Percentiles rank a stretch among this genome's conserved stretches.
These are phyloP conservation scores for Bacidia gigantensis DNA, from an alignment of 495 filamentous ascomycete genomes.

Conservation along the genomic window DNA sequence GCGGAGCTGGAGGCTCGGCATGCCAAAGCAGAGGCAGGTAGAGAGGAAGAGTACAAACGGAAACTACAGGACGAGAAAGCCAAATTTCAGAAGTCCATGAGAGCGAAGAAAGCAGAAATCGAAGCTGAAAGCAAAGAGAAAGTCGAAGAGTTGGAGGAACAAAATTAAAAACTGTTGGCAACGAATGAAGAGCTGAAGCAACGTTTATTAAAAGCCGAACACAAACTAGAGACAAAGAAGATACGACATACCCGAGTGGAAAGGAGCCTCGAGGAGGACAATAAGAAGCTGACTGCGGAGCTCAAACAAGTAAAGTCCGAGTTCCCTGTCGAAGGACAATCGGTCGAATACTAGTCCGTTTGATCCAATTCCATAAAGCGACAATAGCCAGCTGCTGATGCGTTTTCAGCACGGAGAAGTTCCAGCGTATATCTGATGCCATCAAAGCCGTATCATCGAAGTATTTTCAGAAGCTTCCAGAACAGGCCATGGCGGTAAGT, in stretches of 20 bases:
- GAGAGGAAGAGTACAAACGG: conserved; percentile 6
- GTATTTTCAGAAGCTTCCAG: conserved; percentile 11
- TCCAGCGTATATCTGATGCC: conserved; percentile 5
- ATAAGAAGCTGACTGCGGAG: not conserved
- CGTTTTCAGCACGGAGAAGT: conserved; percentile 3
- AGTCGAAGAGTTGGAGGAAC: not conserved
- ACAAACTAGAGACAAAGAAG: conserved; percentile 9
- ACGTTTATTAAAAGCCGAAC: conserved; percentile 3
- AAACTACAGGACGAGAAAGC: conserved; percentile 10
- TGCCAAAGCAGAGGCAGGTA: conserved; percentile 3
- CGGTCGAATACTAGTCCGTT: conserved; percentile 9
- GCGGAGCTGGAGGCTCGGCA: conserved; percentile 4
- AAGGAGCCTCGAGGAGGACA: conserved; percentile 9
- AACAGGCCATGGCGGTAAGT: conserved; percentile 3
- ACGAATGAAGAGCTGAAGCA: conserved; percentile 3
- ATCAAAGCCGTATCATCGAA: conserved; percentile 7
- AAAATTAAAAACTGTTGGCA: conserved; percentile 1
- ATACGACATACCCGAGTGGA: conserved; percentile 4
- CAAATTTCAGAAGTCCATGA: conserved; percentile 8
- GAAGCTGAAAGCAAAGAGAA: conserved; percentile 8
- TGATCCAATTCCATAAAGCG: conserved; percentile 2
- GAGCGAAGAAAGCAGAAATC: conserved; percentile 11
- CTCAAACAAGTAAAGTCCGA: conserved; percentile 3
- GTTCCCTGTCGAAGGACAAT: conserved; percentile 5
- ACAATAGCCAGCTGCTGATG: conserved; percentile 4